Percentiles rank a stretch among this genome's conserved stretches.
Evolutionary conservation across 306 rosid genomes (phyloP).

Genomic region (Delonix regia): DNA sequence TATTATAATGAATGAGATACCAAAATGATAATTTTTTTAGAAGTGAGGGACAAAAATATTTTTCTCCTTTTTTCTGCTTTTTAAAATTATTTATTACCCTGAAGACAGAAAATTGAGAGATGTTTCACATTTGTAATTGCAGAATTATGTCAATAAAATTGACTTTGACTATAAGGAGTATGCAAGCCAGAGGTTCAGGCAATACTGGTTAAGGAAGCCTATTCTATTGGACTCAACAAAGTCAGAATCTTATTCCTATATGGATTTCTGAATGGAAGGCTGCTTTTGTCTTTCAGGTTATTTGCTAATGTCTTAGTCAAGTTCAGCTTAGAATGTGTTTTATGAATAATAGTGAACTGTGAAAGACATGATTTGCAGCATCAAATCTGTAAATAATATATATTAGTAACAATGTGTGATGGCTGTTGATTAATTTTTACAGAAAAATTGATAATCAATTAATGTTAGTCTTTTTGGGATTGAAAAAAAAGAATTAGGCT

Average conservation of each 20-base stretch:
- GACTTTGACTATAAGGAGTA: conserved; percentile 89
- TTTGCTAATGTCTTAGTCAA: neutral
- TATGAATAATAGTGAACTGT: conserved; percentile 14
- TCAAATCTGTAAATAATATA: conserved; percentile 33
- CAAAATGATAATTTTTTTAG: too few species aligned
- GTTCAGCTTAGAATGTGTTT: conserved; percentile 6
- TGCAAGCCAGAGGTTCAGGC: conserved; percentile 82
- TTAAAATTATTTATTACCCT: neutral
- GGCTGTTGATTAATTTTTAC: conserved; percentile 9
- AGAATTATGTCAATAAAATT: conserved; percentile 80
- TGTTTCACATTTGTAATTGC: conserved; percentile 39
- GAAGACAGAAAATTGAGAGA: neutral
- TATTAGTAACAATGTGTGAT: conserved; percentile 23
- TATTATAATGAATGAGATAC: too few species aligned
- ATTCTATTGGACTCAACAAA: conserved; percentile 49
- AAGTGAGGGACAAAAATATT: too few species aligned
- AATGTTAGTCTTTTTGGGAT: conserved; percentile 19
- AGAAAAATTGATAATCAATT: conserved; percentile 5
- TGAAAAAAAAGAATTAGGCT: neutral
- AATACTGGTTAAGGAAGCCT: conserved; percentile 65
- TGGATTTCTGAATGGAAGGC: conserved; percentile 15
- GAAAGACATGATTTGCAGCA: conserved; percentile 11
- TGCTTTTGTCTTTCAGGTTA: neutral
- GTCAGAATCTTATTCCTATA: conserved; percentile 14
- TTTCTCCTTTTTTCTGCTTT: neutral